These are phyloP conservation scores for Erigeron philadelphicus DNA, from an alignment of 140 eudicot genomes.

Conservation along the genomic window DNA sequence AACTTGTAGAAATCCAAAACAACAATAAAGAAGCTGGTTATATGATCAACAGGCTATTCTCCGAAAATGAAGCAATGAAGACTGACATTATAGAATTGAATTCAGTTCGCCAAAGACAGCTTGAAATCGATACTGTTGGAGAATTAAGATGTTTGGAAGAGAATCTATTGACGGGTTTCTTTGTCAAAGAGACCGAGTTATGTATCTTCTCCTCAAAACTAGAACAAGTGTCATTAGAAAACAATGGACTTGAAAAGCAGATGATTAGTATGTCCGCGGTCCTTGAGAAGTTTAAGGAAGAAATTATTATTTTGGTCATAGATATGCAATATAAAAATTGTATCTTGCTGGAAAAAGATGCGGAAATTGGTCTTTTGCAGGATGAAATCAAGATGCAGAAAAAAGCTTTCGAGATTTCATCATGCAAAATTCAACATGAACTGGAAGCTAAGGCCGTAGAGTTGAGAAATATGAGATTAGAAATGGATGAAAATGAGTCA, in stretches of 20 bases:
- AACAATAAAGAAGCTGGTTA: constrained; percentile 60
- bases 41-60: constrained; percentile 57
- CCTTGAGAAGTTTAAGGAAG: constrained; percentile 43
- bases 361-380: constrained; percentile 37
- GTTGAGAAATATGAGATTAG: constrained; percentile 26
- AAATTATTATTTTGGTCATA: constrained; percentile 28
- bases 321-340: constrained; percentile 45
- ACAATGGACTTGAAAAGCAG: constrained; percentile 31
- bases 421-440: constrained; percentile 30
- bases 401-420: constrained; percentile 22
- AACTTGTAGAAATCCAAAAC: constrained; percentile 59
- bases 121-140: constrained; percentile 33
- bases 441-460: constrained; percentile 32
- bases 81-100: constrained; percentile 36
- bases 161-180: constrained; percentile 17
- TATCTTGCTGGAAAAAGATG: constrained; percentile 38
- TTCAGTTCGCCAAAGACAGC: constrained; percentile 33
- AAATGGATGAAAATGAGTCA: constrained; percentile 32
- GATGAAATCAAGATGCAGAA: constrained; percentile 35
- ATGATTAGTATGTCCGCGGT: constrained; percentile 30
- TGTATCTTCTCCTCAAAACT: constrained; percentile 43
- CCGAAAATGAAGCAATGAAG: constrained; percentile 60
- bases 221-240: constrained; percentile 31
- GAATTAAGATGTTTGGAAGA: constrained; percentile 31
- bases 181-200: constrained; percentile 37